Evolutionary conservation across 2,329 filamentous ascomycete genomes (phyloP), one percentile per base, ranked within the genome.

Genomic region (Fusarium foetens): DNA sequence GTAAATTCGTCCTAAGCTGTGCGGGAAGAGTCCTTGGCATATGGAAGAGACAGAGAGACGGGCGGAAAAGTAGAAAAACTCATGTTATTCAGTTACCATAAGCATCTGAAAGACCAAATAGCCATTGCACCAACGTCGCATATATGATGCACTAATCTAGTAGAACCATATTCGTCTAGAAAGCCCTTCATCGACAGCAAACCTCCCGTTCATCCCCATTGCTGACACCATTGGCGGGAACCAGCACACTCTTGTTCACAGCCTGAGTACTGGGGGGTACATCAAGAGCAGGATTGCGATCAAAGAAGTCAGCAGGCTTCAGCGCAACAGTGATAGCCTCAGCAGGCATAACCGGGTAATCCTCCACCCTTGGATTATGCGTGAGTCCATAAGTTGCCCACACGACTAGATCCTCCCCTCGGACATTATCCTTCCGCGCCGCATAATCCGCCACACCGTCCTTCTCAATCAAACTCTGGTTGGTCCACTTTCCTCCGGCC

Each of bases 331-430:
- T 83, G 19, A 86, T 75, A 27, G 81, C 84, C 74, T 91, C 89
- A 52, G 87, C 85, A 6, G 71, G 69, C 90, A 92, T 92, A 29
- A 92, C 88, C 0, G 90, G 90, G 82, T 91, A 92, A 76, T 92
- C 91, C 75, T 93, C 91, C 14, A 88, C 85, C 3, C 90, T 83
- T 0, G 90, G 90, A 39, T 91, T 88, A 71, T 92, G 90, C 35
- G 90, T 92, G 19, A 91, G 85, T n/a, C 90, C 84, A 75, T 86
- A 86, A 13, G 86, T 85, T 11, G 87, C 84, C 87, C 88, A 90
- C 8, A 90, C 79, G 1, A 90, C 88, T 36, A 89, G 83, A 52
- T 89, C 85, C 23, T 85, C 82, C 55, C 91, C 61, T 35, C 80
- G 66, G 79, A 79, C 85, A 48, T 84, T 81, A 27, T 91, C 88